These are phyloP conservation scores for Didymella pinodella DNA, from an alignment of 2,329 filamentous ascomycete genomes.

Conservation along the genomic window DNA sequence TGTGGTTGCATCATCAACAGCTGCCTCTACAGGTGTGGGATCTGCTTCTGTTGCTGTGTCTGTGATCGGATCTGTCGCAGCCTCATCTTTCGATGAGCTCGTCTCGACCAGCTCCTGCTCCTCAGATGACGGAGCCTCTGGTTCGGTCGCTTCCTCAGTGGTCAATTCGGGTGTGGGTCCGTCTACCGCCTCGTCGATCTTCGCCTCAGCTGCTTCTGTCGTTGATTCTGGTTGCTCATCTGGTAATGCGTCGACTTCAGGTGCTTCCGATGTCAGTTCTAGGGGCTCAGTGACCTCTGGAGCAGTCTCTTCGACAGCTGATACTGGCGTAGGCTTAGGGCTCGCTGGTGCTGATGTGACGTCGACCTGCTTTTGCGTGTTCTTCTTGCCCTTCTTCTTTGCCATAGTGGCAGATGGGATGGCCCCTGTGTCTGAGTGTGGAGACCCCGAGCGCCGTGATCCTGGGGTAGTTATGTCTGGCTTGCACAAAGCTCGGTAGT, in stretches of 20 bases:
- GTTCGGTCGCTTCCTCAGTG: slow-evolving; percentile 17
- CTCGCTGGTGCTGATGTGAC: slow-evolving; percentile 39
- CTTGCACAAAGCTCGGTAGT: slow-evolving; percentile 29
- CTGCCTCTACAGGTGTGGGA: not conserved
- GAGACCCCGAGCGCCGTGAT: slow-evolving; percentile 21
- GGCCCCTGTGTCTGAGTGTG: slow-evolving; percentile 33
- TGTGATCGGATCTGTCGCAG: slow-evolving; percentile 1
- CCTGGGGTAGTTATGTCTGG: slow-evolving; percentile 33
- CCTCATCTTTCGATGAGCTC: slow-evolving; percentile 21
- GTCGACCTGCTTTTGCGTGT: slow-evolving; percentile 40
- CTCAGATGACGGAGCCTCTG: slow-evolving; percentile 14
- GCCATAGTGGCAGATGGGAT: slow-evolving; percentile 38
- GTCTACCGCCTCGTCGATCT: slow-evolving; percentile 30
- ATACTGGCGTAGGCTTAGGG: slow-evolving; percentile 27
- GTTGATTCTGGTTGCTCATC: slow-evolving; percentile 29
- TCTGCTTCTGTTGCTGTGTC: slow-evolving; percentile 4
- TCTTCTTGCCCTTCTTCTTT: slow-evolving; percentile 47
- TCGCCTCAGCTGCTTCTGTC: slow-evolving; percentile 29
- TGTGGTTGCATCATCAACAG: not conserved
- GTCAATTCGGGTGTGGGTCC: slow-evolving; percentile 29
- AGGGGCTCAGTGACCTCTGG: slow-evolving; percentile 28
- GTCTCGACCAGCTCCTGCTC: slow-evolving; percentile 16
- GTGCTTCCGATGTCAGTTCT: slow-evolving; percentile 29
- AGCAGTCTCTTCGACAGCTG: slow-evolving; percentile 32
- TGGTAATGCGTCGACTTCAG: slow-evolving; percentile 27